These are phyloP conservation scores for Sophora flavescens DNA, from an alignment of 306 rosid species.

Conservation along the genomic window DNA sequence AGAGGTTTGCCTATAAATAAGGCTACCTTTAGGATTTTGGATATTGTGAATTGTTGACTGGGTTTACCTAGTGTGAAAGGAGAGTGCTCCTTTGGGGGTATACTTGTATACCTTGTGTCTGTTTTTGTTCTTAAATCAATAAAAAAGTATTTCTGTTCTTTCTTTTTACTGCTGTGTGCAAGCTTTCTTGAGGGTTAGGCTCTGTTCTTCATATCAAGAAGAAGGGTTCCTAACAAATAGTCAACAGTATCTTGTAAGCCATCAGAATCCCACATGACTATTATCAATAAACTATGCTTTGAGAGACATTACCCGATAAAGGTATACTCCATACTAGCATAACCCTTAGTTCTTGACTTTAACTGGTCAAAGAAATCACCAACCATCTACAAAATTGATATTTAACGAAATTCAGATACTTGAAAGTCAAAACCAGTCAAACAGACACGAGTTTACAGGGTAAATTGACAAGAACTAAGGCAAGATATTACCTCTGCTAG, in stretches of 20 bases:
- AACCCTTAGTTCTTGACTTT: constrained; percentile 95
- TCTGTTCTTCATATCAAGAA: no score
- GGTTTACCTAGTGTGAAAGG: no score
- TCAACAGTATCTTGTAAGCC: constrained; percentile 1
- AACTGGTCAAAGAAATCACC: constrained; percentile 98
- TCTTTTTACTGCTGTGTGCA: no score
- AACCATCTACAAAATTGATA: constrained; percentile 61
- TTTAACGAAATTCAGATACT: constrained; percentile 39
- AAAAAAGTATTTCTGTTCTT: no score
- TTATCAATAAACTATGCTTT: constrained; percentile 45
- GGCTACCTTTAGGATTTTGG: no score
- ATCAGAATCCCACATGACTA: constrained; percentile 22
- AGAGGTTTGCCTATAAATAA: no score
- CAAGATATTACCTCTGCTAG: constrained; percentile 77
- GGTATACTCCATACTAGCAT: constrained; percentile 95
- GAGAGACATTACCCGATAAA: constrained; percentile 65
- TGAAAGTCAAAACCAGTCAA: constrained; percentile 38
- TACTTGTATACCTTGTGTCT: no score
- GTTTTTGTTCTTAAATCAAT: no score
- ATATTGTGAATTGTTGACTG: no score
- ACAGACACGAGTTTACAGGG: constrained; percentile 29
- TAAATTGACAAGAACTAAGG: constrained; percentile 32
- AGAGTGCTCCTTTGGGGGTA: no score
- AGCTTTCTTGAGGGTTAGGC: no score
- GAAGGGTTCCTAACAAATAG: no score